Base-by-base conservation (phyloP, 805 yeast species). In the Teunomyces atbi region DNA sequence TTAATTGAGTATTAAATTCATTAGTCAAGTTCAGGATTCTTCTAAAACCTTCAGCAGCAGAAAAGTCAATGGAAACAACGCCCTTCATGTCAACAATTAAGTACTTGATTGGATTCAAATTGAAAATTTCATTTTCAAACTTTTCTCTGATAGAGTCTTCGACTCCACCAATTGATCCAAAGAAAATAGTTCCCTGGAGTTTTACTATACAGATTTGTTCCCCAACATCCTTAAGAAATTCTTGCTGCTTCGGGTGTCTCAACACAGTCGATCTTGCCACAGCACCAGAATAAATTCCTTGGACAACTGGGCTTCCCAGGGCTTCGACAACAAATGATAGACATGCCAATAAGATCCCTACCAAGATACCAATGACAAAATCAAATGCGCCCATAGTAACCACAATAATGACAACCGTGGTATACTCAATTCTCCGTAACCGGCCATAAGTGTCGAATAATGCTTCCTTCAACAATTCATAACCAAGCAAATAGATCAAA, bases 11-110 rank as follows among this genome's bases (percentile, higher is more conserved):
- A 44, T 76, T 74, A 50, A 82, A 84, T 16, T 86, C 83, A 48
- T 79, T 79, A 13, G 89, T 71, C 56, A 91, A 77, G 51, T 95
- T 84, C 61, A 88, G 82, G 50, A 94, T 85, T 56, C 97, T 75
- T 55, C 90, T 82, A 62, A 94, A 88, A 0, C 97, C 96, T 64
- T 94, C 98, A 7, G 97, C 96, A 0, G 98, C 97, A 39, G 96
- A 86, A 58, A 87, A 94, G 65, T 94, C 99, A 52, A 94, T 81
- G 40, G 86, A 77, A 42, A 78, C 76, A 26, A 94, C 96, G 32
- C 84, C 82, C 54, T 84, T 84, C 77, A 94, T 83, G 66, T 94
- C 99, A 41, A 94, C 62, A 42, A 94, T 81, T 51, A 94, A 69
- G 61, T 83, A 94, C 58, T 86, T 82, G 56, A 94, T 84, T 21